Evolutionary conservation across 2,329 filamentous ascomycete species (phyloP).

Genomic region (Penicillium sp.): DNA sequence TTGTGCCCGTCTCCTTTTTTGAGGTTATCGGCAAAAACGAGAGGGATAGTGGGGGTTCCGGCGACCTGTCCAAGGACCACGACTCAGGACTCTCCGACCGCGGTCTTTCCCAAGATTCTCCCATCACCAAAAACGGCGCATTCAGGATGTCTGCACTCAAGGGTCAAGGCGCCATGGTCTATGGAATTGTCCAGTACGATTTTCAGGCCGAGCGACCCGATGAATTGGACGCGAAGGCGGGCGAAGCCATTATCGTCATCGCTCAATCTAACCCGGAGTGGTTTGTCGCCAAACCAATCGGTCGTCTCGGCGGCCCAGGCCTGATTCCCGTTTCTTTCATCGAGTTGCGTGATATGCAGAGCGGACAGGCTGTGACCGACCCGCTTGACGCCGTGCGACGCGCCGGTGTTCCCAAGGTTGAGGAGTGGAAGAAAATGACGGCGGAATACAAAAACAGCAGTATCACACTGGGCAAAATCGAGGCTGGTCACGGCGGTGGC

Average conservation of each 20-base stretch:
- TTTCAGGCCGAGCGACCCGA: constrained; percentile 95
- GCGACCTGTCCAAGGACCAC: constrained; percentile 61
- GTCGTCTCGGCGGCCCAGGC: constrained; percentile 88
- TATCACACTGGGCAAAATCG: constrained; percentile 91
- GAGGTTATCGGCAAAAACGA: constrained; percentile 89
- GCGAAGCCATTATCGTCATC: constrained; percentile 96
- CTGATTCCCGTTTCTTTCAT: constrained; percentile 96
- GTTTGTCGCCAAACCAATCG: constrained; percentile 99
- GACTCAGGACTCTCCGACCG: constrained; percentile 83
- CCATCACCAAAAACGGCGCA: constrained; percentile 24
- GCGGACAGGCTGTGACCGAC: constrained; percentile 77
- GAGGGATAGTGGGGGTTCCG: constrained; percentile 75
- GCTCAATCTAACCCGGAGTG: constrained; percentile 98
- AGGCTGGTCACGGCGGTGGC: constrained; percentile 41
- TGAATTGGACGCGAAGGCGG: constrained; percentile 90
- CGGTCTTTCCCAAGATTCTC: constrained; percentile 40
- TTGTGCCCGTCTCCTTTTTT: constrained; percentile 93
- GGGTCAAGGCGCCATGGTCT: constrained; percentile 78
- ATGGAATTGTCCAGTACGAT: constrained; percentile 95
- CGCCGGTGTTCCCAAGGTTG: constrained; percentile 89
- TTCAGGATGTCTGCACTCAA: constrained; percentile 52
- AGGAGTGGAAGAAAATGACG: constrained; percentile 99
- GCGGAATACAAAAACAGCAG: constrained; percentile 99
- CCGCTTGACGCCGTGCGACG: constrained; percentile 80
- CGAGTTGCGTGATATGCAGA: constrained; percentile 91